Conservation (phyloP, 805 yeast species). For the Candida schatavii region DNA sequence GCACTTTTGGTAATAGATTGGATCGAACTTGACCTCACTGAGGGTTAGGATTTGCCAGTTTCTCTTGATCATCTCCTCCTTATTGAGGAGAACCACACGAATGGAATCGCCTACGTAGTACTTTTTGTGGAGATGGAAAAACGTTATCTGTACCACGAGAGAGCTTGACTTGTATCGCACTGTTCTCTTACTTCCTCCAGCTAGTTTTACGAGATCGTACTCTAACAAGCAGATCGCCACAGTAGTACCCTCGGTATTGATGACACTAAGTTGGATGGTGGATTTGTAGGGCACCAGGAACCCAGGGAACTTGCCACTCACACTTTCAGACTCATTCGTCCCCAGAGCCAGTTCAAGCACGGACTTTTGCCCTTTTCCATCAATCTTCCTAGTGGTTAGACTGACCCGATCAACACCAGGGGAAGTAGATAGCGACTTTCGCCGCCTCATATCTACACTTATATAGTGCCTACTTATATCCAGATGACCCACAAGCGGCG, state of each 20-base stretch:
- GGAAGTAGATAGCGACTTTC: background rate
- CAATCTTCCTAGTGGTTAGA: background rate
- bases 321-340: background rate
- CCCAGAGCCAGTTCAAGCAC: background rate
- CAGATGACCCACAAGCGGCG: constrained; percentile 3
- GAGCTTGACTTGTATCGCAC: constrained; percentile 1
- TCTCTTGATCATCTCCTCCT: background rate
- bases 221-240: constrained; percentile 3
- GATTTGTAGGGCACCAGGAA: constrained; percentile 3
- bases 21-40: constrained; percentile 1
- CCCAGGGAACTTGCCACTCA: constrained; percentile 1
- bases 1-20: background rate
- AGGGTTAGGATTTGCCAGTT: background rate
- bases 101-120: constrained; percentile 2
- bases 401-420: too few relatives aligned
- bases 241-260: constrained; percentile 2
- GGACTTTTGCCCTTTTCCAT: background rate
- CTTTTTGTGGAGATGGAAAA: background rate
- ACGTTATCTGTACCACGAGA: background rate
- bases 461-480: constrained; percentile 1
- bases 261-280: background rate
- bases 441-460: background rate
- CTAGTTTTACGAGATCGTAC: constrained; percentile 1
- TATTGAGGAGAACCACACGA: constrained; percentile 1
- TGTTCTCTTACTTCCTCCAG: background rate